Evolutionary conservation across 768 basidiomycete genomes (phyloP), one percentile per base, ranked within the genome.

Genomic region (Leucogyrophana mollusca): DNA sequence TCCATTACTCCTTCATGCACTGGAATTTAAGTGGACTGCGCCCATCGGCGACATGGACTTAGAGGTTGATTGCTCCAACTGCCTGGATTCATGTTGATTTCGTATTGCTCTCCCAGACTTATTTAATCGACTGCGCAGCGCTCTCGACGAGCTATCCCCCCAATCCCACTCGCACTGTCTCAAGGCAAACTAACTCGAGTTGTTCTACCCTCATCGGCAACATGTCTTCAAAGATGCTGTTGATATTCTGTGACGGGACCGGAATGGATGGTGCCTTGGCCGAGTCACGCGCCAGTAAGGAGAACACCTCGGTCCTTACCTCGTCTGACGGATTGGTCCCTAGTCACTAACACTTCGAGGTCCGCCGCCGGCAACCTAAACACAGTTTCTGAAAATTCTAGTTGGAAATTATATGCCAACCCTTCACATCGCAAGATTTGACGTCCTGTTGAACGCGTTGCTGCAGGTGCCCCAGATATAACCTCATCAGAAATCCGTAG

Each of bases 171-270:
- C 35, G 10, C 36, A 18, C 3, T 9, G n/a, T 9, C 36, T 38
- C 9, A 18, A 38, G 18, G 8, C 16, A 38, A 20, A 38, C n/a
- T n/a, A 17, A 18, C 36, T 18, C 14, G 3, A 37, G 11, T 22
- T 17, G 11, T 9, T 20, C 9, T 14, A 18, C 18, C 36, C 45
- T n/a, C n/a, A n/a, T n/a, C n/a, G n/a, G n/a, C n/a, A n/a, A n/a
- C n/a, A n/a, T n/a, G n/a, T n/a, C n/a, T n/a, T n/a, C n/a, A 5
- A 47, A 41, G 20, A 41, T 16, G 30, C 45, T 50, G 22, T 33
- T 46, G n/a, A 32, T 50, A 4, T 50, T 50, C 36, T 50, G 49
- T 30, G 49, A 50, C 37, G 49, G 49, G n/a, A 50, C 49, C 16
- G 49, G 49, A 3, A 50, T 46, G 44, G 49, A 50, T 5, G 49